A percentile compares a stretch with the other conserved stretches of the same genome.
These are phyloP conservation scores for Penicillium simplicissimum DNA, from an alignment of 495 filamentous ascomycete genomes.

Conservation along the genomic window DNA sequence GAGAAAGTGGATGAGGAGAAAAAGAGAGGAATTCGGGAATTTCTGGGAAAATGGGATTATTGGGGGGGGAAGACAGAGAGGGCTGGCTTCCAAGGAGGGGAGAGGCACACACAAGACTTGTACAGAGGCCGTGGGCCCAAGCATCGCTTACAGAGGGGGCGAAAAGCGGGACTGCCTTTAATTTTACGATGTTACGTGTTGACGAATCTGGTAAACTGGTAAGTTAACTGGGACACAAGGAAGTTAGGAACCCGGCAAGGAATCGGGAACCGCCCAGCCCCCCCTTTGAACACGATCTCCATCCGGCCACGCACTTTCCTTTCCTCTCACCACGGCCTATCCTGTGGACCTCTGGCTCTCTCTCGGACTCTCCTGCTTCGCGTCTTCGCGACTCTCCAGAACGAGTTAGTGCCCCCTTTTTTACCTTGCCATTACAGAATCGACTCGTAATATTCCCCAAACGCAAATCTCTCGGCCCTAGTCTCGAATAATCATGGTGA, in stretches of 20 bases:
- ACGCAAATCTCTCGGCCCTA: constrained; percentile 14
- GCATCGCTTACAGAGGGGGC: constrained; percentile 30
- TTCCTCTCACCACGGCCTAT: constrained; percentile 21
- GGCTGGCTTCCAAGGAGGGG: constrained; percentile 30
- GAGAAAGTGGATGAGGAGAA: constrained; percentile 28
- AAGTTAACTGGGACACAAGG: no score
- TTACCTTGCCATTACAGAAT: constrained; percentile 19
- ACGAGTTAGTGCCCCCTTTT: constrained; percentile 17
- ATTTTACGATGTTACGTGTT: no score
- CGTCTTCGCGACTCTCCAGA: constrained; percentile 3
- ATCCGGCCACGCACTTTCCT: constrained; percentile 32
- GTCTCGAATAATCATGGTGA: neutral
- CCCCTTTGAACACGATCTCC: neutral
- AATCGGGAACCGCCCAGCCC: constrained; percentile 8
- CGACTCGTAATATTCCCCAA: constrained; percentile 28
- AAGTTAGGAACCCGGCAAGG: neutral
- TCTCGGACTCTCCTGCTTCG: constrained; percentile 1
- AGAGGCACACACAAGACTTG: constrained; percentile 35
- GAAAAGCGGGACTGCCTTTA: constrained; percentile 22
- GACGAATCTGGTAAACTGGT: no score
- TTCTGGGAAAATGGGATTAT: constrained; percentile 9
- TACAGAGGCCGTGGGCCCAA: constrained; percentile 36
- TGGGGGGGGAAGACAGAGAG: constrained; percentile 22
- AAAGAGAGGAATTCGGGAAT: constrained; percentile 36
- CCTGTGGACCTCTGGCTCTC: neutral